Evolutionary conservation across 768 basidiomycete genomes (phyloP).

Genomic region (Naganishia antarctica): DNA sequence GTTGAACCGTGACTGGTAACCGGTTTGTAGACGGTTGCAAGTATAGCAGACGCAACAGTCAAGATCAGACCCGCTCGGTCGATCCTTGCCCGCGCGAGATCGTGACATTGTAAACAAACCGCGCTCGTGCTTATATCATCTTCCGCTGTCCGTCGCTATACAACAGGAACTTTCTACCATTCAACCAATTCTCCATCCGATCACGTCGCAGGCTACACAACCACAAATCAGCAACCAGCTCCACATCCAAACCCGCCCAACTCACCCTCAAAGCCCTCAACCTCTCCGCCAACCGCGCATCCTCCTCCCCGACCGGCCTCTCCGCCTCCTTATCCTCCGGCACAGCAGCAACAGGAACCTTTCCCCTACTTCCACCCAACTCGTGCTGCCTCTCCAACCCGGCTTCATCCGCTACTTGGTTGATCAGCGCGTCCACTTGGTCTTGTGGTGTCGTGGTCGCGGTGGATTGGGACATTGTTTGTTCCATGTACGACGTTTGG

Average conservation of each 20-base stretch:
- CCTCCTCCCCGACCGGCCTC: slow-evolving; percentile 41
- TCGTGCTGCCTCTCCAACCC: slow-evolving; percentile 93
- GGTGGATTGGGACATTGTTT: slow-evolving; percentile 86
- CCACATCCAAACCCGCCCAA: background rate
- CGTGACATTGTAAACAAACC: slow-evolving; percentile 16
- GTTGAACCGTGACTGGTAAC: too few species aligned
- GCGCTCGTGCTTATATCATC: too few species aligned
- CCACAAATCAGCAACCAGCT: background rate
- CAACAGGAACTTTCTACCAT: background rate
- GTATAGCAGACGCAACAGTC: background rate
- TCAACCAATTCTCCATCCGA: too few species aligned
- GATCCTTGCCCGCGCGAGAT: background rate
- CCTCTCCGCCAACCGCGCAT: slow-evolving; percentile 65
- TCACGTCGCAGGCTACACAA: slow-evolving; percentile 11
- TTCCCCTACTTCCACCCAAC: slow-evolving; percentile 53
- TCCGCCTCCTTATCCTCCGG: slow-evolving; percentile 57
- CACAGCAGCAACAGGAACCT: slow-evolving; percentile 22
- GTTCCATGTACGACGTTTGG: slow-evolving; percentile 96
- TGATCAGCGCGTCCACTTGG: slow-evolving; percentile 85
- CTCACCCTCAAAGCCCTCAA: slow-evolving; percentile 68
- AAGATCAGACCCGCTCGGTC: background rate
- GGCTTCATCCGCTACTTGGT: slow-evolving; percentile 93
- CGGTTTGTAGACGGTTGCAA: background rate
- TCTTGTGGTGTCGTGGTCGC: slow-evolving; percentile 93
- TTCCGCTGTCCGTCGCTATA: too few species aligned